These are phyloP conservation scores for Fonsecaea pugnacius DNA, from an alignment of 2,329 filamentous ascomycete species.

Conservation along the genomic window DNA sequence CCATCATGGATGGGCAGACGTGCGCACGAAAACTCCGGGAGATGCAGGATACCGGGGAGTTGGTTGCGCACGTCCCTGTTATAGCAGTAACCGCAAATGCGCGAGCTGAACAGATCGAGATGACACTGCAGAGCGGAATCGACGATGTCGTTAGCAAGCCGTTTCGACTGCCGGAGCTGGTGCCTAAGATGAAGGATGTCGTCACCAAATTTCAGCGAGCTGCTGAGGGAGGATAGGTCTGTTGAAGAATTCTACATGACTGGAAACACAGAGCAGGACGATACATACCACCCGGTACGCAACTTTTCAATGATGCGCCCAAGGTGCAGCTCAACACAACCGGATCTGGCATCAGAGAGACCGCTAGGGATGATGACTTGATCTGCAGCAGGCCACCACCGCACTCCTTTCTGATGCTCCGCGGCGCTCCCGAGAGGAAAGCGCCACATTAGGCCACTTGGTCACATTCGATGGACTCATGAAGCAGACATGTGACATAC, in stretches of 20 bases:
- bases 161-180: conserved; percentile 73
- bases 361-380: not conserved
- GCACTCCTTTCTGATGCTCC: not conserved
- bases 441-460: not conserved
- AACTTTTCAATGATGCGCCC: not conserved
- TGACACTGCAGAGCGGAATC: conserved; percentile 73
- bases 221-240: not conserved
- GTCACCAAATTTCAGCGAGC: conserved; percentile 31
- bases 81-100: conserved; percentile 70
- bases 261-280: not conserved
- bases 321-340: not conserved
- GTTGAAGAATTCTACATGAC: not conserved
- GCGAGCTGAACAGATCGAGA: conserved; percentile 72
- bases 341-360: not conserved
- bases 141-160: conserved; percentile 80
- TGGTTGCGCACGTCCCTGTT: conserved; percentile 44
- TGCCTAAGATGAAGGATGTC: conserved; percentile 69
- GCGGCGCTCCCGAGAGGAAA: not conserved
- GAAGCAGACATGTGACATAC: not conserved
- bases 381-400: not conserved
- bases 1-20: conserved; percentile 79
- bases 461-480: not conserved
- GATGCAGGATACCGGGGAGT: conserved; percentile 61
- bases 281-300: not conserved
- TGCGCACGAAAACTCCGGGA: conserved; percentile 72